phyloP scores from a whole-genome alignment of 2,329 filamentous ascomycete species.

The Paecilomyces formosus region DNA sequence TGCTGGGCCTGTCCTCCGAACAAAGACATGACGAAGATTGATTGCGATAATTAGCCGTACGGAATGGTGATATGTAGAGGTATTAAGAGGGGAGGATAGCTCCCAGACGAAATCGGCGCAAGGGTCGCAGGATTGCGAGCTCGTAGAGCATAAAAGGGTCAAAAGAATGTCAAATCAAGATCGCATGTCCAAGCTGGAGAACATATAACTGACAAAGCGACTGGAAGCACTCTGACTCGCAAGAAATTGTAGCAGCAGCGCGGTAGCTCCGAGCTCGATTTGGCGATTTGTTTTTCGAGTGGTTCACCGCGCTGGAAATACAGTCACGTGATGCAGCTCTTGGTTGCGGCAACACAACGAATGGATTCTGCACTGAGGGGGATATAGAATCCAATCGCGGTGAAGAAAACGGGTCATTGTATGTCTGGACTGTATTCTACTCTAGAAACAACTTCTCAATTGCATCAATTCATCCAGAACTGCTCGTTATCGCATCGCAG shows the following conservation, averaged over 20 bases:
- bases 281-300: constrained; percentile 6
- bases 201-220: constrained; percentile 2
- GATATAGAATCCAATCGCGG: neutral
- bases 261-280: constrained; percentile 1
- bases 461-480: neutral
- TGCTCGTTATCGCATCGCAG: neutral
- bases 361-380: neutral
- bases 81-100: neutral
- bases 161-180: neutral
- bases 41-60: neutral
- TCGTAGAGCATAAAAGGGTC: neutral
- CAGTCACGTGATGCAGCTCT: constrained; percentile 3
- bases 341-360: neutral
- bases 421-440: no score
- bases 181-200: neutral
- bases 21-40: constrained; percentile 27
- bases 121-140: neutral
- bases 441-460: neutral
- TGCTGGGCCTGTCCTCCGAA: constrained; percentile 23
- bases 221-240: neutral
- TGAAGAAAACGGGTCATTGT: neutral
- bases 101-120: neutral
- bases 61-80: neutral
- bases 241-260: neutral
- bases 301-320: neutral